These are phyloP conservation scores for Penicillium daleae DNA, from an alignment of 495 filamentous ascomycete species.

Conservation along the genomic window DNA sequence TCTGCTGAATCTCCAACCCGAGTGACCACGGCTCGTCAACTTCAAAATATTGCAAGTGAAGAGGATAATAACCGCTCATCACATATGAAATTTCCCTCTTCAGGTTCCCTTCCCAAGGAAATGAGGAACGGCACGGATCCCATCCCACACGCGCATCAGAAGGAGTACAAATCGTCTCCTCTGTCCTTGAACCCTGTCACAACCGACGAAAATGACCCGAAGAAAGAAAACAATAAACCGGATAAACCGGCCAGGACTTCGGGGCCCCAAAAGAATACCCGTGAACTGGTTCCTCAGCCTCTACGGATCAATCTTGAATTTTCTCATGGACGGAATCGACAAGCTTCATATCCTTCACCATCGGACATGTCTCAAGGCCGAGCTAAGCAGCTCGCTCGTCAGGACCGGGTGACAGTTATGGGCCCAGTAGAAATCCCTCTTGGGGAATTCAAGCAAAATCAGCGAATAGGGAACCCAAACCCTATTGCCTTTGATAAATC, in stretches of 20 bases:
- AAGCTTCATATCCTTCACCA: neutral
- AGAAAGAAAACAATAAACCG: slow-evolving; percentile 1
- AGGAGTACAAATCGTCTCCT: slow-evolving; percentile 40
- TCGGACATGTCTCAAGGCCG: neutral
- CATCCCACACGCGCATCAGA: slow-evolving; percentile 21
- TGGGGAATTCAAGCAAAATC: neutral
- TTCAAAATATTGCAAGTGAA: slow-evolving; percentile 1
- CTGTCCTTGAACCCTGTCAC: slow-evolving; percentile 33
- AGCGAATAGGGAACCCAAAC: slow-evolving; percentile 2
- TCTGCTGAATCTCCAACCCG: slow-evolving; percentile 1
- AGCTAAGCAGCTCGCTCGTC: neutral
- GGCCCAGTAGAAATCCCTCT: neutral
- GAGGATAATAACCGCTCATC: neutral
- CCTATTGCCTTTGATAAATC: neutral
- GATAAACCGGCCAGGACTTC: neutral
- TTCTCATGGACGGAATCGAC: slow-evolving; percentile 13
- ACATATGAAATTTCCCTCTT: neutral
- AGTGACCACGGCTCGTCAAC: slow-evolving; percentile 13
- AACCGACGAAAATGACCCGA: slow-evolving; percentile 6
- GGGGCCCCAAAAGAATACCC: neutral
- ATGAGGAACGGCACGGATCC: slow-evolving; percentile 1
- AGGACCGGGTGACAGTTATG: neutral
- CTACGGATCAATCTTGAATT: slow-evolving; percentile 10
- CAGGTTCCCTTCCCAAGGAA: neutral
- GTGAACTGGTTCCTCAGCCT: neutral